phyloP scores from a whole-genome alignment of 2,329 filamentous ascomycete genomes.

The Exophiala xenobiotica region DNA sequence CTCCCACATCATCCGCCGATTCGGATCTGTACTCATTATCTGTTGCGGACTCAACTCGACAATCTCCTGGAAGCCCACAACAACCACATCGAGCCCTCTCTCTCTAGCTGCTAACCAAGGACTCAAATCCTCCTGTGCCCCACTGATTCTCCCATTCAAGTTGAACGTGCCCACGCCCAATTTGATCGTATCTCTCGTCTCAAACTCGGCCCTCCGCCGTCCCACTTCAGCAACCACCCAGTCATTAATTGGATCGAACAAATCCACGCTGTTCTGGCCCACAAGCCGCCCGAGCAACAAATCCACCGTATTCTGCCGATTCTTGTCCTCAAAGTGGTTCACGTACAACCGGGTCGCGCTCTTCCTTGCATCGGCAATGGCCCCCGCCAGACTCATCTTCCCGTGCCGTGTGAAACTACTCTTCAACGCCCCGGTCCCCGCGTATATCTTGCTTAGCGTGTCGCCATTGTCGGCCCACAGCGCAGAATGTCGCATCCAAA shows the following conservation, averaged over 20 bases:
- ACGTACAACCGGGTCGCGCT: constrained; percentile 92
- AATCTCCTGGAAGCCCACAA: constrained; percentile 94
- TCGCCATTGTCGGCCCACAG: constrained; percentile 98
- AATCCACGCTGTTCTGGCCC: constrained; percentile 76
- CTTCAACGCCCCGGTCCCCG: constrained; percentile 91
- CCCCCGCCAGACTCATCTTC: constrained; percentile 92
- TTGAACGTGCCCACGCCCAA: constrained; percentile 93
- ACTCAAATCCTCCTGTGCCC: constrained; percentile 75
- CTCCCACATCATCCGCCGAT: constrained; percentile 83
- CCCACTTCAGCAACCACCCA: constrained; percentile 75
- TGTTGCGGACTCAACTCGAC: constrained; percentile 97
- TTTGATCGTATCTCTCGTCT: constrained; percentile 69
- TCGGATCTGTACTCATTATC: constrained; percentile 97
- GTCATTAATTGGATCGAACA: constrained; percentile 94
- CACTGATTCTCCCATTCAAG: constrained; percentile 80
- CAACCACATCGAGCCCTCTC: constrained; percentile 79
- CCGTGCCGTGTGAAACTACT: constrained; percentile 91
- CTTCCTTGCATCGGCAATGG: constrained; percentile 92
- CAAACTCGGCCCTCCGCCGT: constrained; percentile 67
- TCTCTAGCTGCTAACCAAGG: constrained; percentile 72
- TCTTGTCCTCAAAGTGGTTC: constrained; percentile 96
- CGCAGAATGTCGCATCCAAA: constrained; percentile 88
- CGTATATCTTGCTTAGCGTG: constrained; percentile 89
- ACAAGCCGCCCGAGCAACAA: constrained; percentile 82
- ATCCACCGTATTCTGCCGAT: constrained; percentile 90